Conservation (phyloP, 352 stramenopile species). For the Plasmopara halstedii region DNA sequence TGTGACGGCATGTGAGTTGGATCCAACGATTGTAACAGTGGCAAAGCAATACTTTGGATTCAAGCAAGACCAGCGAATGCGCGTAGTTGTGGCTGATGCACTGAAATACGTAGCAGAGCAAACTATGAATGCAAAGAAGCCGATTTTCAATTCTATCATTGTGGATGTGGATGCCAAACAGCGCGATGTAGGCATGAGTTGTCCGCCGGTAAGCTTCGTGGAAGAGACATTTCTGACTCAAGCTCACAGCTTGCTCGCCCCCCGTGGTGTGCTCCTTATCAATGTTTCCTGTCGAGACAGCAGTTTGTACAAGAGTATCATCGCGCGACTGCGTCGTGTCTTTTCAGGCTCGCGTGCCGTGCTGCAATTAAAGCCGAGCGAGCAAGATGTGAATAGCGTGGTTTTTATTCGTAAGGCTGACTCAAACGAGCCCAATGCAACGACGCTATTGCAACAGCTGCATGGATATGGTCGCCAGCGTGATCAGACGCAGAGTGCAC, state of each 20-base stretch:
- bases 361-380: conserved; percentile 26
- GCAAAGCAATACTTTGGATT: conserved; percentile 72
- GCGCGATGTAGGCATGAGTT: conserved; percentile 59
- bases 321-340: conserved; percentile 27
- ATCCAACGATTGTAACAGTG: conserved; percentile 47
- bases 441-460: conserved; percentile 27
- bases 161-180: conserved; percentile 76
- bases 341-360: conserved; percentile 26
- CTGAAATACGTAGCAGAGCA: conserved; percentile 37
- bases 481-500: conserved; percentile 19
- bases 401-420: conserved; percentile 42
- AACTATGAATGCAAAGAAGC: conserved; percentile 6
- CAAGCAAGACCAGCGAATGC: conserved; percentile 29
- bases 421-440: conserved; percentile 17
- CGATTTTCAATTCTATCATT: conserved; percentile 47
- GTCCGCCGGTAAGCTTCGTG: conserved; percentile 56
- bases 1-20: conserved; percentile 60
- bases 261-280: conserved; percentile 43
- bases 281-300: conserved; percentile 56
- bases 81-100: conserved; percentile 41
- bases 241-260: conserved; percentile 24
- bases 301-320: conserved; percentile 42
- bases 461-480: conserved; percentile 27
- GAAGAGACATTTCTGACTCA: conserved; percentile 34
- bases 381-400: conserved; percentile 61